Evolutionary conservation across 75 land plant genomes (phyloP).

Genomic region (Cunninghamia lanceolata): DNA sequence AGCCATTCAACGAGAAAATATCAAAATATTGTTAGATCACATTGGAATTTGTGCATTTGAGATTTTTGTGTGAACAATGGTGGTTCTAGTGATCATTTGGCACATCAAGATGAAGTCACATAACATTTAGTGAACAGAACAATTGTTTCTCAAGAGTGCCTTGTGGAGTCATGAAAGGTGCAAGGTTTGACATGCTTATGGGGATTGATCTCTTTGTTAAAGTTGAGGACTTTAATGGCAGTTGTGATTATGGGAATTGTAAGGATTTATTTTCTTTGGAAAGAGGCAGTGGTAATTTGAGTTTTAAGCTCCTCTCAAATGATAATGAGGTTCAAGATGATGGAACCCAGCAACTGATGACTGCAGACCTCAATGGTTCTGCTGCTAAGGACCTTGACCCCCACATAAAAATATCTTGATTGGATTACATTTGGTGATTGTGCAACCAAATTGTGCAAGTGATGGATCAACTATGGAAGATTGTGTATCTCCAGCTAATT

Average conservation of each 20-base stretch:
- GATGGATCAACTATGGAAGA: slow-evolving; percentile 11
- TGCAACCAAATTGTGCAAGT: background rate
- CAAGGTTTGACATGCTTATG: background rate
- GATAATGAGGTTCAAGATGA: background rate
- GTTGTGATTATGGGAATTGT: background rate
- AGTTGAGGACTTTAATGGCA: background rate
- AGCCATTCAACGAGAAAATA: too few species aligned
- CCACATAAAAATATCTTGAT: background rate
- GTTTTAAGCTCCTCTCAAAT: background rate
- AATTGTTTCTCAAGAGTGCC: background rate
- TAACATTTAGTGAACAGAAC: background rate
- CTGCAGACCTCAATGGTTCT: background rate
- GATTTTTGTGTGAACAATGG: too few species aligned
- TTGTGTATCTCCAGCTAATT: background rate
- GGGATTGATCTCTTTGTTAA: slow-evolving; percentile 12
- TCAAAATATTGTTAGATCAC: too few species aligned
- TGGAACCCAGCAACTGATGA: too few species aligned
- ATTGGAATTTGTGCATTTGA: too few species aligned
- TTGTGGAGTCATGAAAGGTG: background rate
- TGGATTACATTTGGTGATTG: background rate
- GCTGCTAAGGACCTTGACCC: background rate
- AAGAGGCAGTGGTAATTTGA: background rate
- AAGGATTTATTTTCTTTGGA: background rate
- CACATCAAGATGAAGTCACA: too few species aligned
- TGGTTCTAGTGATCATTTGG: too few species aligned